Evolutionary conservation across 768 basidiomycete genomes (phyloP).

Genomic region (Tulasnella sp.): DNA sequence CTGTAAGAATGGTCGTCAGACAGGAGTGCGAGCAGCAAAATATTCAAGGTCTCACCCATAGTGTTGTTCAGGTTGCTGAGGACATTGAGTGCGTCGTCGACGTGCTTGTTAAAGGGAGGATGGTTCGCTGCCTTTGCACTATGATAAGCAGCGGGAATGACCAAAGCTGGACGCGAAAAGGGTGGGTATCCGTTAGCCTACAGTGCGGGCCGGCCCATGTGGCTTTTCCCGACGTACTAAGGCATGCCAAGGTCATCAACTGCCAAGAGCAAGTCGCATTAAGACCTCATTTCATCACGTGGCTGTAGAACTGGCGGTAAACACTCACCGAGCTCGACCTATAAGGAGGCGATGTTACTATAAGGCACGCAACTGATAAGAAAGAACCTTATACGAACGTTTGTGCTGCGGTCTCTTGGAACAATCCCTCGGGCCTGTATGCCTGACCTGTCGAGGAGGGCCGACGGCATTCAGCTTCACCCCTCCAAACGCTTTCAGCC

Average conservation of each 20-base stretch:
- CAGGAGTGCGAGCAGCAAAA: background rate
- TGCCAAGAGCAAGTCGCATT: conserved; percentile 42
- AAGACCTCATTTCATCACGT: conserved; percentile 23
- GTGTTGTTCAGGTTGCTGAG: conserved; percentile 4
- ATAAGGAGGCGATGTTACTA: conserved; percentile 25
- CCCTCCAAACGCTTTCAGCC: background rate
- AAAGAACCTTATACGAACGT: conserved; percentile 55
- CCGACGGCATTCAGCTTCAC: background rate
- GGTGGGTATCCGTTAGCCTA: conserved; percentile 24
- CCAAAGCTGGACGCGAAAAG: conserved; percentile 57
- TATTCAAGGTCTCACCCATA: background rate
- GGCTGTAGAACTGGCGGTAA: conserved; percentile 29
- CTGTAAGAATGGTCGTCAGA: background rate
- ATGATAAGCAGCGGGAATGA: conserved; percentile 88
- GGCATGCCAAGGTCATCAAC: conserved; percentile 85
- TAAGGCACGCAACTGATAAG: conserved; percentile 18
- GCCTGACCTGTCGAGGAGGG: conserved; percentile 57
- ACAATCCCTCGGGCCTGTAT: conserved; percentile 65
- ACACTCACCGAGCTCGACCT: conserved; percentile 49
- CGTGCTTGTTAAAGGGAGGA: conserved; percentile 23
- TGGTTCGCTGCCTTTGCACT: conserved; percentile 35
- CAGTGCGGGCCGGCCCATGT: background rate
- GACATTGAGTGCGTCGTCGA: conserved; percentile 1
- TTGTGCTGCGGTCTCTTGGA: conserved; percentile 85
- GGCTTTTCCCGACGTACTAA: conserved; percentile 57